Conservation (phyloP, 2,329 filamentous ascomycete genomes). For the Xenoacremonium recifei region DNA sequence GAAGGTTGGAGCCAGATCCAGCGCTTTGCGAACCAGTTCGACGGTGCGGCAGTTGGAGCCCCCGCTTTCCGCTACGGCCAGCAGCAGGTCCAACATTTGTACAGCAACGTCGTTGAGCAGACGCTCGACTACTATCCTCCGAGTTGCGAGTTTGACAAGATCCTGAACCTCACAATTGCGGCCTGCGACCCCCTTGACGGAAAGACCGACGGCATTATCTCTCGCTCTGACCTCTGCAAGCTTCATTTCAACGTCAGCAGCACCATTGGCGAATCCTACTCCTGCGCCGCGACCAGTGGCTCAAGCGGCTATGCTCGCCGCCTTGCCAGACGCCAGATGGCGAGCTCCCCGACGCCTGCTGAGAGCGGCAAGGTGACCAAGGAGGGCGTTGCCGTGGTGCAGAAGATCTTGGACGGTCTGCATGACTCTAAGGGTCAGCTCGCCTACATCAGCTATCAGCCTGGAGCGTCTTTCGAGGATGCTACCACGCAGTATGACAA, state of each 20-base stretch:
- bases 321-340: slow-evolving; percentile 4
- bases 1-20: slow-evolving; percentile 50
- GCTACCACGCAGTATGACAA: slow-evolving; percentile 31
- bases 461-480: slow-evolving; percentile 31
- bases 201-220: slow-evolving; percentile 5
- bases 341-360: slow-evolving; percentile 26
- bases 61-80: slow-evolving; percentile 47
- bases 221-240: slow-evolving; percentile 19
- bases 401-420: slow-evolving; percentile 34
- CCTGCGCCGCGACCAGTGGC: slow-evolving; percentile 27
- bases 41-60: slow-evolving; percentile 45
- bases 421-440: slow-evolving; percentile 33
- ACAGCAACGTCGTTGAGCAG: slow-evolving; percentile 36
- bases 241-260: slow-evolving; percentile 29
- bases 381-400: slow-evolving; percentile 29
- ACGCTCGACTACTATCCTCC: slow-evolving; percentile 39
- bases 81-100: slow-evolving; percentile 45
- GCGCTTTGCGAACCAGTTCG: slow-evolving; percentile 47
- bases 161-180: slow-evolving; percentile 7
- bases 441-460: slow-evolving; percentile 35
- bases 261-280: slow-evolving; percentile 31
- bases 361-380: slow-evolving; percentile 33
- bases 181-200: slow-evolving; percentile 9
- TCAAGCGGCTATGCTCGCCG: no score
- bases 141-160: slow-evolving; percentile 7